Evolutionary conservation across 306 rosid genomes (phyloP), one percentile per base, ranked within the genome.

Genomic region (Vicia villosa): DNA sequence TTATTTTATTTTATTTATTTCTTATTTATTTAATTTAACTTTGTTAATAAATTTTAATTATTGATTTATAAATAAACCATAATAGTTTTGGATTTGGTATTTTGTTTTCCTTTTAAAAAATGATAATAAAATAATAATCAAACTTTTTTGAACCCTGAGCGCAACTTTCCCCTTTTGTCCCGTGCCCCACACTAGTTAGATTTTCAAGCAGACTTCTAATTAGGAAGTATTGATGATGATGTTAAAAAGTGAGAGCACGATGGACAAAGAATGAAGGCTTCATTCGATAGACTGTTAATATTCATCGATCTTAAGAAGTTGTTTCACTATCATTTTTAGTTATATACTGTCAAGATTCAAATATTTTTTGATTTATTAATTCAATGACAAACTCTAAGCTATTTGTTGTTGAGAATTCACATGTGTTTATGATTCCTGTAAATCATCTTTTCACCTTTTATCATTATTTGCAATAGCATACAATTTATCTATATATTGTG

Each of bases 361-460:
- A 50, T 72, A 8, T 59, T 56, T 64, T 42, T 54, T 90, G 91
- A 76, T 83, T 82, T 80, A 73, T 93, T 59, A 73, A 81, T 74
- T 74, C 77, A 10, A 68, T 68, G 51, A 84, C 89, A 40, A 81
- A 80, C 70, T 62, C 86, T 65, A 93, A 88, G 85, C 74, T 88
- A 34, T 90, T 73, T 74, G 74, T 88, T 32, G 96, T 90, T 61
- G 98, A 97, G 50, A 97, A 93, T 83, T 93, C 97, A 37, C 97
- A 86, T 97, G 97, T 93, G 63, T 57, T 74, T 51, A 50, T 74
- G 47, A 63, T 75, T 66, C 59, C 60, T 65, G 73, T 54, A 41
- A 74, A n/a, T n/a, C n/a, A n/a, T n/a, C n/a, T n/a, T n/a, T n/a
- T n/a, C n/a, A n/a, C n/a, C n/a, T n/a, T n/a, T n/a, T n/a, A n/a